Base-by-base conservation (phyloP, 2,329 filamentous ascomycete genomes). In the Cytospora chrysosperma region DNA sequence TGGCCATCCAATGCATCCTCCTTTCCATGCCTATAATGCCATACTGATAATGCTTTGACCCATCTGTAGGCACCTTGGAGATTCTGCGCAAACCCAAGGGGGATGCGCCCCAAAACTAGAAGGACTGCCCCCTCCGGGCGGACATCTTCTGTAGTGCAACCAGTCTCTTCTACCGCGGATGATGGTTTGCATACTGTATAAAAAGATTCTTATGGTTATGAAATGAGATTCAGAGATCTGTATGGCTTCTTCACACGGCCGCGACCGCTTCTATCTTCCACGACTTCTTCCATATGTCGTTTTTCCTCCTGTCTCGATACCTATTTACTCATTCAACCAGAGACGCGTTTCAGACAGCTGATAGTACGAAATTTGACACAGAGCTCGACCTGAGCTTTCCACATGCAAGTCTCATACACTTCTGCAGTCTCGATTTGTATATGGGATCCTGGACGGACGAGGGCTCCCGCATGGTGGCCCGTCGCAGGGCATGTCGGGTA, bases 11-110 rank as follows among this genome's bases (percentile, higher is more conserved):
- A 40, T 40, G 54, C n/a, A 30, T 12, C 1, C 17, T 15, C 9
- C 21, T 13, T 30, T n/a, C 27, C 19, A 34, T 34, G 17, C 34
- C 5, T 10, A 15, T 7, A 57, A 12, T 21, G 40, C 21, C 40
- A 54, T 21, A 50, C 65, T 67, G 54, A 67, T 50, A 49, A 40
- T 60, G 34, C 60, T 60, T 47, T 63, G n/a, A 21, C 30, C 32
- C 32, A 34, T 34, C 32, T 21, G 51, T 65, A 84, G 82, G 73
- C 68, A 76, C 72, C 68, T 71, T 85, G 59, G 81, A 84, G 67
- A 75, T 81, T 55, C 77, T 85, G 64, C 76, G 77, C 65, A 66
- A 40, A 26, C 37, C 61, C 40, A 7, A 34, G 10, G 50, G 52
- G 15, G 63, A 60, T 27, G 32, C 13, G 8, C 30, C 64, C 9